These are phyloP conservation scores for Fusarium guadeloupense DNA, from an alignment of 2,329 filamentous ascomycete genomes.

Conservation along the genomic window DNA sequence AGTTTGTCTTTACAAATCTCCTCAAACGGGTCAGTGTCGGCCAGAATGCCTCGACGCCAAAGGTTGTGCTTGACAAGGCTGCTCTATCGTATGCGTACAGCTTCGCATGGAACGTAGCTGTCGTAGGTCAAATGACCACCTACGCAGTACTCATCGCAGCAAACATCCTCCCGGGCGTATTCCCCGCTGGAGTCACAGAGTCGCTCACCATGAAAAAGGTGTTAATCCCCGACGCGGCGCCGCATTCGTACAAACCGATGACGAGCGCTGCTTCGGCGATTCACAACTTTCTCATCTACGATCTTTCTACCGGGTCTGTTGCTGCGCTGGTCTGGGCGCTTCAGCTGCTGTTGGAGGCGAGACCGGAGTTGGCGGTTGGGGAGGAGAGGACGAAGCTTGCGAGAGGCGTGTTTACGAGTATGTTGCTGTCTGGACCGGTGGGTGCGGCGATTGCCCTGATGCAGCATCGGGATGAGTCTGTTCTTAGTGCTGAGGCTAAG, in stretches of 20 bases:
- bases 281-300: slow-evolving; percentile 42
- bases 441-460: slow-evolving; percentile 39
- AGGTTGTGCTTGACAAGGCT: slow-evolving; percentile 20
- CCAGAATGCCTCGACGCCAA: slow-evolving; percentile 26
- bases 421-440: slow-evolving; percentile 36
- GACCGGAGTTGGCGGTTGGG: slow-evolving; percentile 20
- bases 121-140: slow-evolving; percentile 36
- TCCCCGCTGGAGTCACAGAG: slow-evolving; percentile 28
- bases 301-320: slow-evolving; percentile 34
- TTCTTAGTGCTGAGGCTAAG: slow-evolving; percentile 38
- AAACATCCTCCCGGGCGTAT: slow-evolving; percentile 16
- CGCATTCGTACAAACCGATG: slow-evolving; percentile 32
- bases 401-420: slow-evolving; percentile 29
- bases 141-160: slow-evolving; percentile 21
- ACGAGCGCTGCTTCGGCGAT: slow-evolving; percentile 19
- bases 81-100: slow-evolving; percentile 38
- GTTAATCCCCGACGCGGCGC: slow-evolving; percentile 31
- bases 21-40: slow-evolving; percentile 38
- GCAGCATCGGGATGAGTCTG: slow-evolving; percentile 40
- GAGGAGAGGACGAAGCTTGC: slow-evolving; percentile 32
- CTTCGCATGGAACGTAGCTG: slow-evolving; percentile 41
- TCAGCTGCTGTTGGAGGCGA: slow-evolving; percentile 20
- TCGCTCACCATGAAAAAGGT: slow-evolving; percentile 20
- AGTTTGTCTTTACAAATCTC: slow-evolving; percentile 26
- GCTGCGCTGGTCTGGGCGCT: slow-evolving; percentile 34